Percentiles rank a stretch among this genome's conserved stretches.
These are phyloP conservation scores for Apodospora peruviana DNA, from an alignment of 495 filamentous ascomycete species.

Conservation along the genomic window DNA sequence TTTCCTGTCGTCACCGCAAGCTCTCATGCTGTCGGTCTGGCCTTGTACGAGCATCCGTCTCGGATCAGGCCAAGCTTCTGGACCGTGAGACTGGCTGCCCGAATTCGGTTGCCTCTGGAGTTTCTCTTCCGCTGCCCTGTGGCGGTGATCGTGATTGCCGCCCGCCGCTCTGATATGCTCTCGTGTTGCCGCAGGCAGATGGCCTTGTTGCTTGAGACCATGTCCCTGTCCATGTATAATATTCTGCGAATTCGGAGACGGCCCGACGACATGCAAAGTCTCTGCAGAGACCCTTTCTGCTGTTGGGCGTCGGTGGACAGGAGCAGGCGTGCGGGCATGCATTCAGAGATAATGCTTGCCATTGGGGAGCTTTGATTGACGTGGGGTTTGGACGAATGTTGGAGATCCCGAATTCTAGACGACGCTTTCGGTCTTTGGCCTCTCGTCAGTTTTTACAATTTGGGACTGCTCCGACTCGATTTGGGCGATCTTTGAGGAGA, in stretches of 20 bases:
- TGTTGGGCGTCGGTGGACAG: slow-evolving; percentile 5
- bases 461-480: slow-evolving; percentile 4
- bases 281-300: background rate
- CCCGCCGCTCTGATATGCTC: background rate
- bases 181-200: background rate
- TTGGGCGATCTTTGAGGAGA: slow-evolving; percentile 9
- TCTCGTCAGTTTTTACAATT: slow-evolving; percentile 1
- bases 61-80: too few relatives aligned
- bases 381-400: background rate
- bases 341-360: background rate
- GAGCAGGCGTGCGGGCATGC: background rate
- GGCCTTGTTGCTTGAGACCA: background rate
- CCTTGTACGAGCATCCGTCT: too few relatives aligned
- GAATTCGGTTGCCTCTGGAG: too few relatives aligned
- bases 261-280: background rate
- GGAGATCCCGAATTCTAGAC: slow-evolving; percentile 1
- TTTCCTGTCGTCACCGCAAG: background rate
- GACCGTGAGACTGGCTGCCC: too few relatives aligned
- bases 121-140: too few relatives aligned
- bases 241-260: background rate
- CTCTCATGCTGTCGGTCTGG: background rate
- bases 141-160: background rate
- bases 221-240: background rate
- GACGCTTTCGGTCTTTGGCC: slow-evolving; percentile 5
- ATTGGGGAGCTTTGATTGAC: background rate